Conservation (phyloP, 2,329 filamentous ascomycete species). For the Pseudocercospora pini-densiflorae region DNA sequence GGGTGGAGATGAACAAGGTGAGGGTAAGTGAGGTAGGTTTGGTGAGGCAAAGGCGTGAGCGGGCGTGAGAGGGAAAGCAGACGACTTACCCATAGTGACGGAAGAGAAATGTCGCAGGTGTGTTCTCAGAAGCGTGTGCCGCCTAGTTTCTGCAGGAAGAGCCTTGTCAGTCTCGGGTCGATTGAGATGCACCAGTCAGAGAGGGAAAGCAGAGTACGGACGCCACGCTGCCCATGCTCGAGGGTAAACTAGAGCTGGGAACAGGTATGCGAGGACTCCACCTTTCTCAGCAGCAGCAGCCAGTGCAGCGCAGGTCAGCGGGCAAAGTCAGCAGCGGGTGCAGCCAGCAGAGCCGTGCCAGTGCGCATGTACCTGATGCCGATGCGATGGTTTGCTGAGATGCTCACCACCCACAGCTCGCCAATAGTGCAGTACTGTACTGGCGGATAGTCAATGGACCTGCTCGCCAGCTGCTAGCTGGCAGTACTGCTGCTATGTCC, state of each 20-base stretch:
- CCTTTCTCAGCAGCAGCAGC: neutral
- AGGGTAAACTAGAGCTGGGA: slow-evolving; percentile 3
- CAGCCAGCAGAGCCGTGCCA: neutral
- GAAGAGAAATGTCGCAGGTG: slow-evolving; percentile 4
- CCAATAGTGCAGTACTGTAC: neutral
- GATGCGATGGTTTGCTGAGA: neutral
- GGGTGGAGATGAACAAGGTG: neutral
- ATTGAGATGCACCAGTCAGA: slow-evolving; percentile 8
- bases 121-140: slow-evolving; percentile 2
- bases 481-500: neutral
- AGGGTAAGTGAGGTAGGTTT: neutral
- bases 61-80: neutral
- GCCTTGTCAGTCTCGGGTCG: slow-evolving; percentile 4
- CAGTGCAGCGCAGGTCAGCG: neutral
- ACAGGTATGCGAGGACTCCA: slow-evolving; percentile 4
- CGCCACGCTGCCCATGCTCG: slow-evolving; percentile 5
- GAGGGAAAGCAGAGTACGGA: slow-evolving; percentile 1
- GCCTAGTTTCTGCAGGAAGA: slow-evolving; percentile 10
- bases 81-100: slow-evolving; percentile 22
- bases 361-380: neutral
- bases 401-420: neutral
- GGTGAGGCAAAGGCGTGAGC: neutral
- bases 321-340: neutral
- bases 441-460: neutral
- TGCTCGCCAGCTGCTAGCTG: neutral